Evolutionary conservation across 2,329 filamentous ascomycete genomes (phyloP).

Genomic region (Verticillium nubilum): DNA sequence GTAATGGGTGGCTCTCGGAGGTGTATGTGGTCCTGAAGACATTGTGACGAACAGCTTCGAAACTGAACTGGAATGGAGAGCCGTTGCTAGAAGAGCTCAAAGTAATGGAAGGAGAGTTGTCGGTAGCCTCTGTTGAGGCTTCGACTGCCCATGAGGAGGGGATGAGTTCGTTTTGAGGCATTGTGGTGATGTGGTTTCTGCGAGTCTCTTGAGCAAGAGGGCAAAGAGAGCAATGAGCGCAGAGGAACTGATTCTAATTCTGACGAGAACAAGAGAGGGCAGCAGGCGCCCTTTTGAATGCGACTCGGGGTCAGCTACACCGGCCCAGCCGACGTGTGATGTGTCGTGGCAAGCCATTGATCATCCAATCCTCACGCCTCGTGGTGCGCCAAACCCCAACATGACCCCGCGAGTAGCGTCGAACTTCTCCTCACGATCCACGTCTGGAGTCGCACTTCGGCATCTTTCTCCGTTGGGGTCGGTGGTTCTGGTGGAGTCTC

Average conservation of each 20-base stretch:
- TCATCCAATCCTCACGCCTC: background rate
- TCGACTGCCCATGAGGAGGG: conserved; percentile 16
- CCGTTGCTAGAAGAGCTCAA: conserved; percentile 7
- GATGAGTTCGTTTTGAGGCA: conserved; percentile 7
- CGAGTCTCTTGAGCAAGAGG: background rate
- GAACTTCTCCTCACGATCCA: background rate
- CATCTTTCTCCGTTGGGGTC: background rate
- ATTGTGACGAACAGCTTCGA: conserved; percentile 56
- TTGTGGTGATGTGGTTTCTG: background rate
- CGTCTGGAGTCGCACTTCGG: background rate
- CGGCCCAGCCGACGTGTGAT: background rate
- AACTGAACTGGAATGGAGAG: conserved; percentile 50
- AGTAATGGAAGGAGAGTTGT: conserved; percentile 14
- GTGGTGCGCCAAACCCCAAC: background rate
- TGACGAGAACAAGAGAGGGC: background rate
- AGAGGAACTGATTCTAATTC: background rate
- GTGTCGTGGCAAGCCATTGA: background rate
- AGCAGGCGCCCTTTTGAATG: background rate
- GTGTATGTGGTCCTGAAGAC: conserved; percentile 65
- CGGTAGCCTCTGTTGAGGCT: conserved; percentile 22
- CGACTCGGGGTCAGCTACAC: background rate
- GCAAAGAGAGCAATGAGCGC: background rate
- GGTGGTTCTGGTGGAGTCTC: background rate
- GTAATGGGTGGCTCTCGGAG: conserved; percentile 54
- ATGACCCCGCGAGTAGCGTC: background rate